Evolutionary conservation across 2,329 filamentous ascomycete species (phyloP).

Genomic region (Calonectria pseudoreteaudii): DNA sequence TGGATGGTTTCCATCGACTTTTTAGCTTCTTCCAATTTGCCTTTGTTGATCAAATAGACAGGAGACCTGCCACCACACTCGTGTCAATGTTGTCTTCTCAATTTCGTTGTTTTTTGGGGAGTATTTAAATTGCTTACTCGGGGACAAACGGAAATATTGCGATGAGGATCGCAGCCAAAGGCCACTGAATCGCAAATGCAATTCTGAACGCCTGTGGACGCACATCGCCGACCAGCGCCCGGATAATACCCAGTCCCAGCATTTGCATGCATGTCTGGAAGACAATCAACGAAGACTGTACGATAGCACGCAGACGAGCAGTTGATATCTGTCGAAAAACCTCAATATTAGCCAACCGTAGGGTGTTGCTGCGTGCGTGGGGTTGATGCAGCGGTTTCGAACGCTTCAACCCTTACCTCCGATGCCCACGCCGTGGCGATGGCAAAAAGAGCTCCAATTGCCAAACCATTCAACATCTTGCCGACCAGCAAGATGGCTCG

Average conservation of each 20-base stretch:
- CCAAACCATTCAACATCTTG: background rate
- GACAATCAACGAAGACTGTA: background rate
- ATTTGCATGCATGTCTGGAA: background rate
- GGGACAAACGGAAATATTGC: background rate
- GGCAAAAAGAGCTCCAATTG: background rate
- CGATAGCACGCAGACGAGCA: background rate
- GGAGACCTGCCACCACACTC: background rate
- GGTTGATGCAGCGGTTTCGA: background rate
- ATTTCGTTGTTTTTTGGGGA: background rate
- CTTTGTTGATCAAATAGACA: background rate
- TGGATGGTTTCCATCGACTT: background rate
- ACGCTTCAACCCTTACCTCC: background rate
- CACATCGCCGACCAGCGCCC: background rate
- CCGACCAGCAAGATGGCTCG: background rate
- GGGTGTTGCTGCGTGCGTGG: background rate
- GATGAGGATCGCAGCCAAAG: background rate
- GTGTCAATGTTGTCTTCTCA: background rate
- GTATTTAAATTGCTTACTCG: background rate
- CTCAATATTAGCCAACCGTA: background rate
- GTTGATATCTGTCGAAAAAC: background rate
- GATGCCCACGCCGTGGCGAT: background rate
- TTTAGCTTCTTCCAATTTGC: background rate
- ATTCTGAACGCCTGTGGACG: background rate
- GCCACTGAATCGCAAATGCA: background rate
- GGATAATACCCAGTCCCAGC: background rate